Conservation (phyloP, 2,329 filamentous ascomycete species). For the Chaetothyriales sp. region DNA sequence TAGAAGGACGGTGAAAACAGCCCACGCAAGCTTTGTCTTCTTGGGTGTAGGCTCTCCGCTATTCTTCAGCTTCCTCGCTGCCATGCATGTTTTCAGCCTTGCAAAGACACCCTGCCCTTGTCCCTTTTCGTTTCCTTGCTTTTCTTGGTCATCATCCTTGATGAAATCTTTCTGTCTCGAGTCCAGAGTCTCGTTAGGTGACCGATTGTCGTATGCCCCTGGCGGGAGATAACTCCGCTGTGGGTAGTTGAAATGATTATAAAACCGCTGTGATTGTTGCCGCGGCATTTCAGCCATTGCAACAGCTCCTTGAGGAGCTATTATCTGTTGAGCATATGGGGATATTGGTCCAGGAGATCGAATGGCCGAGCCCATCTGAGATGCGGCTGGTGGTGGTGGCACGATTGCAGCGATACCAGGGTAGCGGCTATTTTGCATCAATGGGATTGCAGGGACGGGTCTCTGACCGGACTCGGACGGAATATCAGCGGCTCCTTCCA, state of each 20-base stretch:
- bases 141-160: background rate
- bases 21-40: slow-evolving; percentile 28
- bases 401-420: slow-evolving; percentile 8
- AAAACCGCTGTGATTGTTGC: slow-evolving; percentile 14
- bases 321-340: slow-evolving; percentile 45
- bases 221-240: background rate
- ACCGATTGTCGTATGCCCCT: background rate
- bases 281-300: slow-evolving; percentile 42
- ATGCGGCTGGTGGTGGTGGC: slow-evolving; percentile 1
- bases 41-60: slow-evolving; percentile 30
- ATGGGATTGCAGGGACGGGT: background rate
- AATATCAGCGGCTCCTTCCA: background rate
- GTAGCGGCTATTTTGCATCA: background rate
- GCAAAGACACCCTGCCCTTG: slow-evolving; percentile 1
- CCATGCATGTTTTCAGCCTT: slow-evolving; percentile 4
- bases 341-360: slow-evolving; percentile 48
- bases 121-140: background rate
- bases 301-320: slow-evolving; percentile 48
- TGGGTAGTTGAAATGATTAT: slow-evolving; percentile 18
- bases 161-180: background rate
- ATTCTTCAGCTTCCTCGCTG: slow-evolving; percentile 1
- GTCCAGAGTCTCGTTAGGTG: background rate
- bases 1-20: slow-evolving; percentile 43
- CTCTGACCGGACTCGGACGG: background rate
- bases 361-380: slow-evolving; percentile 15